These are phyloP conservation scores for Colletotrichum sp. DNA, from an alignment of 2,329 filamentous ascomycete genomes.

Conservation along the genomic window DNA sequence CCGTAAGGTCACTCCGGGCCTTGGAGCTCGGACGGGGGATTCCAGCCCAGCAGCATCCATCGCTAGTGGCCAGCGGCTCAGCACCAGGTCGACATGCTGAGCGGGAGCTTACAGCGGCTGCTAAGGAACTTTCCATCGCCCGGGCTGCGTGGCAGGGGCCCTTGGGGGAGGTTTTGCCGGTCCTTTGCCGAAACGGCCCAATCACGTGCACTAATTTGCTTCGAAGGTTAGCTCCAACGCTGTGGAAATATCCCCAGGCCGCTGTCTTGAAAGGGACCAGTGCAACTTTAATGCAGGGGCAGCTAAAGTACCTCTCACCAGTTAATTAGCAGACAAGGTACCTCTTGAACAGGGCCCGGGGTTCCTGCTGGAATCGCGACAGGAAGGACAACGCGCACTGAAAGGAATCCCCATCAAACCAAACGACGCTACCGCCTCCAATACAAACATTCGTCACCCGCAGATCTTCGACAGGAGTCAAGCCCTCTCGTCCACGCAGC, in stretches of 20 bases:
- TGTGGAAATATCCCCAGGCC: background rate
- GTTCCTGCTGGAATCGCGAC: slow-evolving; percentile 12
- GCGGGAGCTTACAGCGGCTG: slow-evolving; percentile 3
- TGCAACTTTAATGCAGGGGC: slow-evolving; percentile 4
- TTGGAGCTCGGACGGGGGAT: slow-evolving; percentile 35
- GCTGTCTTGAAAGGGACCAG: background rate
- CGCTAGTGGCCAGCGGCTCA: background rate
- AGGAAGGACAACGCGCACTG: slow-evolving; percentile 4
- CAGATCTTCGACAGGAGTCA: background rate
- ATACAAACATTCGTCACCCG: background rate
- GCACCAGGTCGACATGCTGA: background rate
- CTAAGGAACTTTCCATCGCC: background rate
- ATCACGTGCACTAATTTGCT: slow-evolving; percentile 17
- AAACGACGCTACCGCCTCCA: background rate
- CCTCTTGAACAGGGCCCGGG: background rate
- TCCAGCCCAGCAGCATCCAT: slow-evolving; percentile 2
- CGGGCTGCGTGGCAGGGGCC: background rate
- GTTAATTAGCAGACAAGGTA: background rate
- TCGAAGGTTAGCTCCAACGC: background rate
- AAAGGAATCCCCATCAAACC: slow-evolving; percentile 12
- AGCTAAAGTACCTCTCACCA: background rate
- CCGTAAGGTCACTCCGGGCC: slow-evolving; percentile 12
- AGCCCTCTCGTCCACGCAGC: background rate
- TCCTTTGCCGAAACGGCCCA: slow-evolving; percentile 13
- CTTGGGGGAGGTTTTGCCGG: slow-evolving; percentile 12